Base-by-base conservation (phyloP, 2,329 filamentous ascomycete species). In the Alternaria sp. region DNA sequence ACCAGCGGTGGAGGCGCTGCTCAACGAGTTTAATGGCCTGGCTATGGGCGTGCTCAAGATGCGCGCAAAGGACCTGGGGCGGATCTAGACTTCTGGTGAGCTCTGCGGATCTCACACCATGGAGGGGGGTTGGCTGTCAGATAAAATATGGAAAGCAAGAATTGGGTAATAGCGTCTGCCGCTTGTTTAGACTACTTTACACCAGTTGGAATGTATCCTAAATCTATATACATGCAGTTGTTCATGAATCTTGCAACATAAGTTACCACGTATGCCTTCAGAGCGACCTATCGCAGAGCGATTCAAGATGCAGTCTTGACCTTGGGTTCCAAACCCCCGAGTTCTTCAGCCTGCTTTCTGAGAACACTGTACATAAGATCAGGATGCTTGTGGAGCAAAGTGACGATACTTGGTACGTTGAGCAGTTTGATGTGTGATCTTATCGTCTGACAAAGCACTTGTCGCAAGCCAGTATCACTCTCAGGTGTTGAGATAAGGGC, bases 21-120 rank as follows among this genome's bases (percentile, higher is more conserved):
- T 70, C n/a, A 47, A 7, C 0, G 55, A 63, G 41, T 62, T 58
- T 8, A 53, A 57, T 11, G 53, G 56, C 1, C 49, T 65, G 9
- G 38, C 62, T 7, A 30, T 60, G 7, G 51, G 26, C 14, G 4
- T 64, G 7, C 39, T 64, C 5, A 53, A 55, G 28, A 47, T 30
- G 39, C 44, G 43, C 39, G 43, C 43, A 18, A 30, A 47, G 11
- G 24, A 22, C 2, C 3, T 14, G 41, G 2, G 14, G n/a, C 24
- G 36, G 44, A 3, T 38, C 34, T n/a, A 38, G 6, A 38, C 16
- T n/a, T 8, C 34, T 38, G 34, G 34, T 0, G 22, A 24, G 22
- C 22, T 24, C 22, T 24, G 22, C 22, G 5, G 22, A 24, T 24
- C 22, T 24, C 22, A 7, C 22, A 24, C 22, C 22, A 24, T 7